Conservation (phyloP, 1,139 yeast species). For the Saccharomycopsis hybrid region DNA sequence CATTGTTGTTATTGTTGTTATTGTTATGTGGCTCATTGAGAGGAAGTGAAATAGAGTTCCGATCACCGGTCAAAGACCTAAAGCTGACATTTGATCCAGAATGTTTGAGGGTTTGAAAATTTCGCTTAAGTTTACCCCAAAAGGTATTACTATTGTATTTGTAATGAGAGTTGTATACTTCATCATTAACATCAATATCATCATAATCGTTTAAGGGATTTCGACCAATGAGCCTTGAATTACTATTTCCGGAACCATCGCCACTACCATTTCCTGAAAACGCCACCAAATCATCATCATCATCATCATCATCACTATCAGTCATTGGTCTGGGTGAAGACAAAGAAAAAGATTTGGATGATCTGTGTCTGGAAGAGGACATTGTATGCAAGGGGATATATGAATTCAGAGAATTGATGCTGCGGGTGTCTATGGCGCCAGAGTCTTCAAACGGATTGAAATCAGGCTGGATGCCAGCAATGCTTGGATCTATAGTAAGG, state of each 20-base stretch:
- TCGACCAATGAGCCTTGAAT: too few relatives aligned
- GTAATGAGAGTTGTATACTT: too few relatives aligned
- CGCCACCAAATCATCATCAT: slow-evolving; percentile 15
- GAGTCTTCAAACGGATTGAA: slow-evolving; percentile 21
- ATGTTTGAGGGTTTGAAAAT: background rate
- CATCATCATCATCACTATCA: slow-evolving; percentile 8
- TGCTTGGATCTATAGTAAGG: slow-evolving; percentile 17
- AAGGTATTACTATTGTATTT: background rate
- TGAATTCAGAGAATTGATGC: slow-evolving; percentile 14
- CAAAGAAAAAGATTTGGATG: background rate
- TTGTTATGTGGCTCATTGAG: background rate
- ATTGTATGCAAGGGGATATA: slow-evolving; percentile 21
- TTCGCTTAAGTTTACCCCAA: background rate
- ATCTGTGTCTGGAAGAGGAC: slow-evolving; percentile 5
- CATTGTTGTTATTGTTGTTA: too few relatives aligned
- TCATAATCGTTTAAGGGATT: too few relatives aligned
- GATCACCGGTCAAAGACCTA: background rate
- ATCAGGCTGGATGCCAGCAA: slow-evolving; percentile 21
- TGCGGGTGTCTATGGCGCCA: slow-evolving; percentile 6
- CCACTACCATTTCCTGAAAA: background rate
- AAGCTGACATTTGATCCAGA: background rate
- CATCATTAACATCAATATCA: too few relatives aligned
- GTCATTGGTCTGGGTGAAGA: background rate
- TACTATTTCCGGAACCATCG: background rate
- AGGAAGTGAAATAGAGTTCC: background rate